These are phyloP conservation scores for Nitzschia sp. DNA, from an alignment of 108 stramenopile genomes.

Conservation along the genomic window DNA sequence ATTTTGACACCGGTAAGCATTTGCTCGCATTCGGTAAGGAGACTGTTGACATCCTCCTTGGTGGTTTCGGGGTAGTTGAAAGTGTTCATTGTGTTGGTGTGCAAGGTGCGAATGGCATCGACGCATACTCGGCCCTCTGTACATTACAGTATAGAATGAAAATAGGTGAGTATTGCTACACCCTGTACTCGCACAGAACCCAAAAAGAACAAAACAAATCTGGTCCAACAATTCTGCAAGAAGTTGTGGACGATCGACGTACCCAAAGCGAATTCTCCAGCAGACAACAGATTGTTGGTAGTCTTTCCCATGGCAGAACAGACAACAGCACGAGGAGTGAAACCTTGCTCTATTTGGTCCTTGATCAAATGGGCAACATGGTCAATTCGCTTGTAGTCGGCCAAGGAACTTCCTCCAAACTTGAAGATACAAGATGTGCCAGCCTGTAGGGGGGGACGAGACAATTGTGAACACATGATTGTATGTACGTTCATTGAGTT, in stretches of 20 bases:
- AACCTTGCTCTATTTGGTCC: slow-evolving; percentile 66
- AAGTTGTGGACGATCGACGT: background rate
- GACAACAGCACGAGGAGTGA: slow-evolving; percentile 74
- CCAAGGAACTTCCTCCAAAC: slow-evolving; percentile 92
- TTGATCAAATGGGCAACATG: slow-evolving; percentile 90
- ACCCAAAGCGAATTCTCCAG: slow-evolving; percentile 90
- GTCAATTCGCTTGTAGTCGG: slow-evolving; percentile 83
- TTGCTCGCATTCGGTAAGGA: slow-evolving; percentile 86
- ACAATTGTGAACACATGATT: background rate
- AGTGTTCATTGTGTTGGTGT: slow-evolving; percentile 65
- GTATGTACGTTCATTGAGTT: no score
- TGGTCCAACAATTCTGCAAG: background rate
- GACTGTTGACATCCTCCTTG: slow-evolving; percentile 55
- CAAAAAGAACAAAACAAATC: background rate
- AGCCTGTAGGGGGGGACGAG: background rate
- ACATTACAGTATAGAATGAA: background rate
- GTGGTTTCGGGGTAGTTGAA: slow-evolving; percentile 68
- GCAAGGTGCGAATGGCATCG: slow-evolving; percentile 88
- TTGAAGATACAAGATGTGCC: slow-evolving; percentile 59
- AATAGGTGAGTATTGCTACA: no score
- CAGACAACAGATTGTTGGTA: slow-evolving; percentile 85
- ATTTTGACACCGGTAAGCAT: slow-evolving; percentile 89
- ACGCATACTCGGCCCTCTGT: slow-evolving; percentile 85
- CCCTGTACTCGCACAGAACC: no score
- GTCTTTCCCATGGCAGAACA: slow-evolving; percentile 99